phyloP scores from a whole-genome alignment of 345 rosid genomes.

The Salix koriyanagi region DNA sequence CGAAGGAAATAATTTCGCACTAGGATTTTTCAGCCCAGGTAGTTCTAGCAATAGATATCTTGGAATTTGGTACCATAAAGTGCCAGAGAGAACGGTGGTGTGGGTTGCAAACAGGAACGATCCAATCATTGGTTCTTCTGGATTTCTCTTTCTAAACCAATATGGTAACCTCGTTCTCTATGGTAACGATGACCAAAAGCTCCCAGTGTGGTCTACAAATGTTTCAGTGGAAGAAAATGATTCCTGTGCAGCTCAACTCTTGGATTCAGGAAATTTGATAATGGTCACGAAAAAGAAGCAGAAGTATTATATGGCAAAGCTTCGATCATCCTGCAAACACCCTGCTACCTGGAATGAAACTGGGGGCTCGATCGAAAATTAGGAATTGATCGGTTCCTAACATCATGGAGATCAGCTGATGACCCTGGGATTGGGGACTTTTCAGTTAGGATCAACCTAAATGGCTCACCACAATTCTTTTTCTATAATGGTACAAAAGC shows the following conservation, averaged over 20 bases:
- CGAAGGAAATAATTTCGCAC: neutral
- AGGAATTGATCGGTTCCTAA: neutral
- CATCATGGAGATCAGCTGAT: neutral
- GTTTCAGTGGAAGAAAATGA: neutral
- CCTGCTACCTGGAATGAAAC: neutral
- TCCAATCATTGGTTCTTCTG: too few species aligned
- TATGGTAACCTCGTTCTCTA: too few species aligned
- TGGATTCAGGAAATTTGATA: neutral
- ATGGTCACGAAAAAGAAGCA: neutral
- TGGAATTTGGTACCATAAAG: neutral
- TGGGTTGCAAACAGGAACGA: too few species aligned
- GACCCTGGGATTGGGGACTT: neutral
- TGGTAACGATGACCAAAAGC: too few species aligned
- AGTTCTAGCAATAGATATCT: neutral
- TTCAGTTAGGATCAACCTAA: neutral
- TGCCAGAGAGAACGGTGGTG: too few species aligned
- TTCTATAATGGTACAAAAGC: neutral
- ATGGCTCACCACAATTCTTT: neutral
- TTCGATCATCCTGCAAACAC: too few species aligned
- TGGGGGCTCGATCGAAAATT: neutral
- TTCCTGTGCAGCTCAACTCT: neutral
- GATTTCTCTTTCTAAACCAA: too few species aligned
- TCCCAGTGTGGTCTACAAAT: neutral
- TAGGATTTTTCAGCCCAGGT: conserved; percentile 1
- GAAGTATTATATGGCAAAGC: neutral